Evolutionary conservation across 768 basidiomycete species (phyloP).

Genomic region (Neoboletus subvelutipes): DNA sequence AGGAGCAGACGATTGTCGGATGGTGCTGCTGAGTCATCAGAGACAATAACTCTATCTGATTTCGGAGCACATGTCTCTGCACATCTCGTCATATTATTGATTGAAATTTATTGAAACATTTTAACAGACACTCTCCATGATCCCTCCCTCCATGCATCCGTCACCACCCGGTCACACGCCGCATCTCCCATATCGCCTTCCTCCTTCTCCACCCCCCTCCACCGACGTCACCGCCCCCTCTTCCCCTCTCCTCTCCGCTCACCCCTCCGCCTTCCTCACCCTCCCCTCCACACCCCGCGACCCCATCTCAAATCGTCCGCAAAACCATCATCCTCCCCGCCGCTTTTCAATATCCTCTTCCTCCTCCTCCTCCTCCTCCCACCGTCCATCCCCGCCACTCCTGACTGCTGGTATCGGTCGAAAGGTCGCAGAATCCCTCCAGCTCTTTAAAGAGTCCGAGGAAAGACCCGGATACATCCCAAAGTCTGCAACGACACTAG

Average conservation of each 20-base stretch:
- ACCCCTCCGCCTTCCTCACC: slow-evolving; percentile 29
- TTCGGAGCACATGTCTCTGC: slow-evolving; percentile 35
- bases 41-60: slow-evolving; percentile 10
- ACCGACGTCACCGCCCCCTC: not conserved
- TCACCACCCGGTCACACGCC: not conserved
- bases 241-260: slow-evolving; percentile 31
- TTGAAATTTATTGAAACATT: slow-evolving; percentile 12
- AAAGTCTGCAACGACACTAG: slow-evolving; percentile 23
- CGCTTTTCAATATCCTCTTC: slow-evolving; percentile 31
- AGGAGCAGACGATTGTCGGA: slow-evolving; percentile 3
- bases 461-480: slow-evolving; percentile 32
- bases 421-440: slow-evolving; percentile 80
- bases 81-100: slow-evolving; percentile 36
- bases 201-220: slow-evolving; percentile 2
- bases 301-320: slow-evolving; percentile 3
- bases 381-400: slow-evolving; percentile 7
- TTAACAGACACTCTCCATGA: not conserved
- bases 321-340: slow-evolving; percentile 35
- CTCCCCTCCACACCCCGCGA: slow-evolving; percentile 31
- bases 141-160: not conserved
- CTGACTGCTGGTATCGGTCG: slow-evolving; percentile 57
- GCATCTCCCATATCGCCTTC: not conserved
- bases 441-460: slow-evolving; percentile 78
- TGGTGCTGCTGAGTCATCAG: slow-evolving; percentile 34
- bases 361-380: slow-evolving; percentile 19